Evolutionary conservation across 2,329 filamentous ascomycete genomes (phyloP).

Genomic region (Pseudogymnoascus sp.): DNA sequence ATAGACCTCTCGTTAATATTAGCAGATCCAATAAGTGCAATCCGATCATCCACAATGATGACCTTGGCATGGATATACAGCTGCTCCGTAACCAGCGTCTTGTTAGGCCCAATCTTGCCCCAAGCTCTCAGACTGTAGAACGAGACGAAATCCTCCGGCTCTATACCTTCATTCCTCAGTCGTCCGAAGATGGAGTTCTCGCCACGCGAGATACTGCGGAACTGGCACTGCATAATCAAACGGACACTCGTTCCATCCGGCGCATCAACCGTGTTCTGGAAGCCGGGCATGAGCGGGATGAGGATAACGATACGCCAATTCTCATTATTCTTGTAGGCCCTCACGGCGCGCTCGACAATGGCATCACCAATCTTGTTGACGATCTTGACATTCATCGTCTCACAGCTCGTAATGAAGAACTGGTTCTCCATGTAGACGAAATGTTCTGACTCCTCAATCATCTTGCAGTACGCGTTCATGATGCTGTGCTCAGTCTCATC

Average conservation of each 20-base stretch:
- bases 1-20: slow-evolving; percentile 98
- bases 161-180: slow-evolving; percentile 69
- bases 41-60: slow-evolving; percentile 89
- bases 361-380: slow-evolving; percentile 92
- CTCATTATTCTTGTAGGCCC: slow-evolving; percentile 74
- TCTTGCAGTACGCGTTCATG: slow-evolving; percentile 87
- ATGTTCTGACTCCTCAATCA: slow-evolving; percentile 92
- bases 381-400: slow-evolving; percentile 79
- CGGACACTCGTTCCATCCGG: slow-evolving; percentile 91
- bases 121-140: slow-evolving; percentile 91
- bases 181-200: slow-evolving; percentile 87
- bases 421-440: slow-evolving; percentile 99
- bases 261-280: slow-evolving; percentile 91
- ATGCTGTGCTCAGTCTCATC: slow-evolving; percentile 88
- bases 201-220: slow-evolving; percentile 88
- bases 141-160: slow-evolving; percentile 89
- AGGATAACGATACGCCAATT: slow-evolving; percentile 85
- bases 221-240: slow-evolving; percentile 95
- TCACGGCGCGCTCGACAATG: slow-evolving; percentile 81
- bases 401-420: slow-evolving; percentile 91
- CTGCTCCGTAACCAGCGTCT: slow-evolving; percentile 85
- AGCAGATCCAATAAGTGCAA: slow-evolving; percentile 89
- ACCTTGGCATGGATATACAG: slow-evolving; percentile 97
- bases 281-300: slow-evolving; percentile 95
- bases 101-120: slow-evolving; percentile 79